Base-by-base conservation (phyloP, 371 early-diverging fungal species). In the Mucor circinelloides region DNA sequence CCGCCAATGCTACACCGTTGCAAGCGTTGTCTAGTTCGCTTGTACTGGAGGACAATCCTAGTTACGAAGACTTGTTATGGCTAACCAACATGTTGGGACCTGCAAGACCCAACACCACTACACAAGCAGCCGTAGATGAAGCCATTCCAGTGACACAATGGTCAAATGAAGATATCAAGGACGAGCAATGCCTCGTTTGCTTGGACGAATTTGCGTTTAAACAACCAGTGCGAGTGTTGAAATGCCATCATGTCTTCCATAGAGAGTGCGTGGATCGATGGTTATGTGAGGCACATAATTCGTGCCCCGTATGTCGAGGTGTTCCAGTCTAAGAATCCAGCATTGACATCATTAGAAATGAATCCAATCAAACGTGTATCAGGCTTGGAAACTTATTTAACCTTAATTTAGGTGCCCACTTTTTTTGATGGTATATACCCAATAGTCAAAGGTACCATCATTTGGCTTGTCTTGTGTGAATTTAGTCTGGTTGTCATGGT, bases 191-290 rank as follows among this genome's bases (percentile, higher is more conserved):
- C 52, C 69, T 86, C 5, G 81, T 95, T 25, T 95, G 95, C 73
- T 78, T 95, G 42, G 84, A 86, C 58, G 82, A 83, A 13, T 94
- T 92, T 72, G 85, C 80, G 15, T 77, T 82, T 3, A 86, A 81
- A 6, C 91, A 93, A 21, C 76, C 84, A 38, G 82, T 94, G 31
- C 76, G 93, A 30, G 82, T 88, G 15, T 73, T 95, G 44, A 82
- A 85, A 32, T 95, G 97, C 74, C 70, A 80, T 27, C 97, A 96
- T 70, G 90, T 88, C 30, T 96, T 93, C 77, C 97, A 96, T 77
- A 79, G 81, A 58, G 89, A 90, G 25, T 96, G 96, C 73, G 89
- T 96, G 7, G 95, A 96, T 77, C 81, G 89, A 55, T 94, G 94
- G 94, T 79, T 92, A 21, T 77, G 76, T 58, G 84, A 83, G 60